phyloP scores from a whole-genome alignment of 2,329 filamentous ascomycete genomes.

The Ustulina deusta region DNA sequence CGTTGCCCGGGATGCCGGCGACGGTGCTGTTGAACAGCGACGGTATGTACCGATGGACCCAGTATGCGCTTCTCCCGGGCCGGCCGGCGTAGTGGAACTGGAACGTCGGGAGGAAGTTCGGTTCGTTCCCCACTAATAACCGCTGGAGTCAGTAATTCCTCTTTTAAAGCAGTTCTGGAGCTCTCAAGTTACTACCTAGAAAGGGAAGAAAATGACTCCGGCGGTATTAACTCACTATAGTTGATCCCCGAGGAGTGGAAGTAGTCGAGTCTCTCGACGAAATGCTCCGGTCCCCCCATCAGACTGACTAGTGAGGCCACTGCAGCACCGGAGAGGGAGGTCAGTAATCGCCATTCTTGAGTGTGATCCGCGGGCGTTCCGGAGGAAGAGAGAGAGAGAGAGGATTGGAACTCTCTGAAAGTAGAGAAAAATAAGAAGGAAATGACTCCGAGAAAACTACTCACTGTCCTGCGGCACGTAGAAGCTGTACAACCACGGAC shows the following conservation, averaged over 20 bases:
- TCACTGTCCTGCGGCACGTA: slow-evolving; percentile 66
- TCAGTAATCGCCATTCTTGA: background rate
- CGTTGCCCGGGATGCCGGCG: slow-evolving; percentile 68
- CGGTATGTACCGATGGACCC: slow-evolving; percentile 74
- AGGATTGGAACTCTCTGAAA: background rate
- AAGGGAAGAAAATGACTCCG: too few relatives aligned
- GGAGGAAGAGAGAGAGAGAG: too few relatives aligned
- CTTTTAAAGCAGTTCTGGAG: too few relatives aligned
- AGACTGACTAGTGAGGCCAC: slow-evolving; percentile 50
- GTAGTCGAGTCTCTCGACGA: slow-evolving; percentile 71
- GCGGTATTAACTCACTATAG: too few relatives aligned
- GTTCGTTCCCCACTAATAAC: slow-evolving; percentile 77
- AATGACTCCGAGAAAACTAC: background rate
- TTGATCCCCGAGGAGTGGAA: slow-evolving; percentile 74
- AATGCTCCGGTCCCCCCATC: slow-evolving; percentile 69
- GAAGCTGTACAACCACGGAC: slow-evolving; percentile 76
- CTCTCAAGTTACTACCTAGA: too few relatives aligned
- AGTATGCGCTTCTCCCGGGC: slow-evolving; percentile 66
- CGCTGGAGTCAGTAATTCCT: too few relatives aligned
- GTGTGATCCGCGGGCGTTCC: background rate
- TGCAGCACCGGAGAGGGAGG: background rate
- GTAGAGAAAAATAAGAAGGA: background rate
- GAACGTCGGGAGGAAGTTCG: slow-evolving; percentile 64
- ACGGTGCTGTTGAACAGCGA: slow-evolving; percentile 73
- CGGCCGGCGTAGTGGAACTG: slow-evolving; percentile 76